Percentiles rank a stretch among this genome's conserved stretches.
Evolutionary conservation across 768 basidiomycete species (phyloP).

Genomic region (Piloderma croceum): DNA sequence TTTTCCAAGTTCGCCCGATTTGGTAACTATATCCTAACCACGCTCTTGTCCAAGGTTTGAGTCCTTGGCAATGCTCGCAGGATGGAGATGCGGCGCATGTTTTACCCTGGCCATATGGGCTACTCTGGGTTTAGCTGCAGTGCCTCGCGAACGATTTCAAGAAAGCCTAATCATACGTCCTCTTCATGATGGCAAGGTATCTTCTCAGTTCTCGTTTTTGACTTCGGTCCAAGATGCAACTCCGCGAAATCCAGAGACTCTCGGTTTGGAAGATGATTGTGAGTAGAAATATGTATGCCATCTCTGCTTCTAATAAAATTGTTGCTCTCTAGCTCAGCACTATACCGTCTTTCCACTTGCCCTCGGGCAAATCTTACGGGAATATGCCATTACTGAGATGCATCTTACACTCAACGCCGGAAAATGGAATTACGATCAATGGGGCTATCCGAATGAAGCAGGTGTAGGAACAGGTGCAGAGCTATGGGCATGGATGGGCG

Average conservation of each 20-base stretch:
- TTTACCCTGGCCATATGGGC: too few species aligned
- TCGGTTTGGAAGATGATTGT: constrained; percentile 42
- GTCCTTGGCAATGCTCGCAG: too few species aligned
- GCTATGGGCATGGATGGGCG: constrained; percentile 83
- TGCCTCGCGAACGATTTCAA: constrained; percentile 38
- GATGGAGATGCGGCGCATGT: too few species aligned
- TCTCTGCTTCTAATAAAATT: not conserved
- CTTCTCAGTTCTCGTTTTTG: constrained; percentile 74
- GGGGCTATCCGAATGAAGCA: constrained; percentile 75
- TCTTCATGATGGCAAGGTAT: constrained; percentile 78
- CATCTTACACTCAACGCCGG: constrained; percentile 89
- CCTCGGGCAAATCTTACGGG: constrained; percentile 79
- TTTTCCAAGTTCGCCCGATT: too few species aligned
- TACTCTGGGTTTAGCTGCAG: too few species aligned
- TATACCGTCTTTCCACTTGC: constrained; percentile 83
- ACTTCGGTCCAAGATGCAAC: constrained; percentile 50
- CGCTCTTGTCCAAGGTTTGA: too few species aligned
- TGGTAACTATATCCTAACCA: too few species aligned
- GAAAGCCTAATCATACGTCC: constrained; percentile 54
- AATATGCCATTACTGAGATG: constrained; percentile 82
- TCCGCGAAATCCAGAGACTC: constrained; percentile 51
- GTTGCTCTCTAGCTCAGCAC: constrained; percentile 60
- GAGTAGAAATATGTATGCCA: too few species aligned
- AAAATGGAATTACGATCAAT: constrained; percentile 81
- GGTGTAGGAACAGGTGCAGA: constrained; percentile 84